Percentiles rank a stretch among this genome's conserved stretches.
These are phyloP conservation scores for Phyllosticta citrichinensis DNA, from an alignment of 2,329 filamentous ascomycete genomes.

Conservation along the genomic window DNA sequence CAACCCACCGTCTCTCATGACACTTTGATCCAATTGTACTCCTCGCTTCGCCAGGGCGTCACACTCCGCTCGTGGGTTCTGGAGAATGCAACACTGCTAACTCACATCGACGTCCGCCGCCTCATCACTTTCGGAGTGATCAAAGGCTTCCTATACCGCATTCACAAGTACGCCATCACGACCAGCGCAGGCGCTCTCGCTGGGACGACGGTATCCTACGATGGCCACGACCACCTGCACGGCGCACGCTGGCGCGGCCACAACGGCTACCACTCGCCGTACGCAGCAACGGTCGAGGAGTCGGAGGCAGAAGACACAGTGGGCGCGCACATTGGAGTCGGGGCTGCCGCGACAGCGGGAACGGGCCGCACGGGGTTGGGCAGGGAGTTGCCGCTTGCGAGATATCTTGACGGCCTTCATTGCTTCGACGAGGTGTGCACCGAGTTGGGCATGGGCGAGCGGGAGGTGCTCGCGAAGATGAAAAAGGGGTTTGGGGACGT, in stretches of 20 bases:
- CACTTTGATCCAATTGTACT: constrained; percentile 69
- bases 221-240: constrained; percentile 8
- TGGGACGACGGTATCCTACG: constrained; percentile 34
- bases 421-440: constrained; percentile 76
- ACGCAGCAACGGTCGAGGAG: background rate
- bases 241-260: constrained; percentile 19
- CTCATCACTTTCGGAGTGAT: constrained; percentile 94
- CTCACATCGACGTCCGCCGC: constrained; percentile 75
- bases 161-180: constrained; percentile 76
- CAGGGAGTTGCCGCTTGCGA: constrained; percentile 41
- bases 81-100: constrained; percentile 60
- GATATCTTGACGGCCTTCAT: constrained; percentile 64
- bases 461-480: constrained; percentile 59
- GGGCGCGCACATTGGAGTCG: background rate
- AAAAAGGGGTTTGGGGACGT: constrained; percentile 33
- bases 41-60: constrained; percentile 69
- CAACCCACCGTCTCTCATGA: constrained; percentile 18
- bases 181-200: constrained; percentile 22
- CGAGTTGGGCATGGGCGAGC: constrained; percentile 60
- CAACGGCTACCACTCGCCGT: constrained; percentile 1
- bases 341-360: constrained; percentile 14
- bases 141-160: constrained; percentile 85
- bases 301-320: constrained; percentile 8
- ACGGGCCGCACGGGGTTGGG: background rate
- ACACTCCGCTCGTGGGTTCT: constrained; percentile 83